Base-by-base conservation (phyloP, 2,329 filamentous ascomycete genomes). In the Penicillium brasilianum region DNA sequence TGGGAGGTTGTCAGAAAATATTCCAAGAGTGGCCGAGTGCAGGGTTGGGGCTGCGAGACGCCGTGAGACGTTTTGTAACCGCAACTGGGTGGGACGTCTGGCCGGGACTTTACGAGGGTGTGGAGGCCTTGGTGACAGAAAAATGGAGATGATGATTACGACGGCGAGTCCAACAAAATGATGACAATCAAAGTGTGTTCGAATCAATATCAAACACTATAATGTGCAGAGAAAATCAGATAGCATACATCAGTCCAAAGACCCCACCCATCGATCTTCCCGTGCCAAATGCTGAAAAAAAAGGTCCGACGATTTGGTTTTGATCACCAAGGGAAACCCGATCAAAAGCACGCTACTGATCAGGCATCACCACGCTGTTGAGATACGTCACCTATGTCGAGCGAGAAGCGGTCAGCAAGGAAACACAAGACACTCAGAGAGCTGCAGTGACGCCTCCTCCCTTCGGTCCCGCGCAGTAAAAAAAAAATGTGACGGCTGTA, bases 351-450 rank as follows among this genome's bases (percentile, higher is more conserved):
- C 28, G 49, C 49, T 51, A 51, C 18, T 51, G 82, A 71, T 92
- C 90, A 3, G 90, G 90, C 88, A 90, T 90, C 60, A 91, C 88
- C 46, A 90, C 83, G 60, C 82, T 85, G 71, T 92, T 93, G 62
- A 92, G 75, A 75, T 90, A 91, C 32, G 87, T 86, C 56, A 92
- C 81, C 89, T 91, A 67, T 66, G 59, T 43, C 60, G 54, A 57
- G 58, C 59, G 66, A 71, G 61, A 52, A 68, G 65, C 69, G 65
- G 70, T 74, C 68, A 74, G 69, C 62, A 41, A 67, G 64, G 59
- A 51, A 55, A 57, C 57, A 37, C 22, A 57, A 25, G 34, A 48
- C n/a, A 32, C 37, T n/a, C 20, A 25, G 9, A 55, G 16, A 14
- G 50, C 50, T 52, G 55, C 46, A 50, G 52, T 39, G 44, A 44